phyloP scores from a whole-genome alignment of 225 moss, liverwort and hornwort species.

The Physcomitrellopsis africana region DNA sequence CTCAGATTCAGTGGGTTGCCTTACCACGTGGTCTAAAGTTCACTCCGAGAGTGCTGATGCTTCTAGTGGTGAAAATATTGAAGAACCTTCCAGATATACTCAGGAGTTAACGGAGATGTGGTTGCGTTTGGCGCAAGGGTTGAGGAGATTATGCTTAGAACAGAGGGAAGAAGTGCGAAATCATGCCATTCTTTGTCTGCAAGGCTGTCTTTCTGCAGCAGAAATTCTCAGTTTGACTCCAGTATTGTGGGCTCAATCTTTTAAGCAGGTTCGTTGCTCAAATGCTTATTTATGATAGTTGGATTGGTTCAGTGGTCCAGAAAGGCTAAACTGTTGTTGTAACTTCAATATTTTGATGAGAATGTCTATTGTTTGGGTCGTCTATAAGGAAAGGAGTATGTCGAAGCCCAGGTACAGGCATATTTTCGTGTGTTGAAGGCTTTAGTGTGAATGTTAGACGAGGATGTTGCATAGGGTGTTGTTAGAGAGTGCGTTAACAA shows the following conservation, averaged over 20 bases:
- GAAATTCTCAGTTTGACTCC: conserved; percentile 64
- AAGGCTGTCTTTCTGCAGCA: conserved; percentile 67
- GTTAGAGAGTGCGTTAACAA: conserved; percentile 5
- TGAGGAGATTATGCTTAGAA: conserved; percentile 71
- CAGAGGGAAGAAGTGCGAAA: conserved; percentile 87
- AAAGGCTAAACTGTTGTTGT: no score
- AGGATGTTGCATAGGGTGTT: background rate
- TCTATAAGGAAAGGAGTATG: background rate
- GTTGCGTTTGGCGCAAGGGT: conserved; percentile 68
- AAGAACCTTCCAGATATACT: conserved; percentile 47
- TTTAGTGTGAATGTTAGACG: background rate
- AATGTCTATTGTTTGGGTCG: background rate
- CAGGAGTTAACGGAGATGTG: conserved; percentile 82
- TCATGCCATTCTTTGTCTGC: conserved; percentile 71
- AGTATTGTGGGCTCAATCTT: conserved; percentile 61
- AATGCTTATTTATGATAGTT: background rate
- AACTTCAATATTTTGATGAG: background rate
- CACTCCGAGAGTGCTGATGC: conserved; percentile 39
- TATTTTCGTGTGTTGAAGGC: background rate
- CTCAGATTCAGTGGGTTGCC: conserved; percentile 67
- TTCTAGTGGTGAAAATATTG: conserved; percentile 33
- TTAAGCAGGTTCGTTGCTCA: conserved; percentile 63
- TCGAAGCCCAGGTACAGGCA: background rate
- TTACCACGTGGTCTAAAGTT: conserved; percentile 63
- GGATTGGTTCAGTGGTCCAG: background rate